Percentiles rank a stretch among this genome's conserved stretches.
These are phyloP conservation scores for Coemansia sp. DNA, from an alignment of 192 early-diverging fungal species.

Conservation along the genomic window DNA sequence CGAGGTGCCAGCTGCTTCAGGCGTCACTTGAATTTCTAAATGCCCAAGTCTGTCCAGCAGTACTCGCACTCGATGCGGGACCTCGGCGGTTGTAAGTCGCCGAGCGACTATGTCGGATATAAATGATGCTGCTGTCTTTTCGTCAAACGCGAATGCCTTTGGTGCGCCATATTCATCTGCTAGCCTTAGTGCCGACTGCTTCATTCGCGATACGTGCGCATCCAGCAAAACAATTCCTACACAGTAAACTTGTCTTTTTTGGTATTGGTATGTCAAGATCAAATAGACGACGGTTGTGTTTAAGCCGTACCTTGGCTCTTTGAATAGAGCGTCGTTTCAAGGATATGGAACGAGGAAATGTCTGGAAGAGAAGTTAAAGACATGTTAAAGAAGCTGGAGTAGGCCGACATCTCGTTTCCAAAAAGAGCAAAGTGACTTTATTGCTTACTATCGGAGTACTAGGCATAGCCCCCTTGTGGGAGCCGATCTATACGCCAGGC, in stretches of 20 bases:
- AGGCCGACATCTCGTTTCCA: too few relatives aligned
- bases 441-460: not conserved
- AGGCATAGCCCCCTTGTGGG: not conserved
- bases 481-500: too few relatives aligned
- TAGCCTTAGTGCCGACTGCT: slow-evolving; percentile 13
- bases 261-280: not conserved
- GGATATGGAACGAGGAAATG: slow-evolving; percentile 22
- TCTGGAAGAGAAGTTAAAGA: slow-evolving; percentile 10
- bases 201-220: slow-evolving; percentile 32
- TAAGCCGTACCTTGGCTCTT: not conserved
- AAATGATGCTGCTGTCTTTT: not conserved
- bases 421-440: too few relatives aligned
- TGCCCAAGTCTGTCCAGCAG: slow-evolving; percentile 15
- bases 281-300: not conserved
- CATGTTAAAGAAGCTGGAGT: not conserved
- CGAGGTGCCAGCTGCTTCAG: not conserved
- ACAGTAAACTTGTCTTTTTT: not conserved
- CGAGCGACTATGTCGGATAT: not conserved
- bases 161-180: not conserved
- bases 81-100: not conserved
- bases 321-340: slow-evolving; percentile 35
- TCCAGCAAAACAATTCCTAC: slow-evolving; percentile 22
- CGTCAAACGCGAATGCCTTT: not conserved
- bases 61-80: slow-evolving; percentile 24
- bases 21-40: slow-evolving; percentile 23